These are phyloP conservation scores for Ophiocordyceps camponoti-saundersi DNA, from an alignment of 2,329 filamentous ascomycete genomes.

Conservation along the genomic window DNA sequence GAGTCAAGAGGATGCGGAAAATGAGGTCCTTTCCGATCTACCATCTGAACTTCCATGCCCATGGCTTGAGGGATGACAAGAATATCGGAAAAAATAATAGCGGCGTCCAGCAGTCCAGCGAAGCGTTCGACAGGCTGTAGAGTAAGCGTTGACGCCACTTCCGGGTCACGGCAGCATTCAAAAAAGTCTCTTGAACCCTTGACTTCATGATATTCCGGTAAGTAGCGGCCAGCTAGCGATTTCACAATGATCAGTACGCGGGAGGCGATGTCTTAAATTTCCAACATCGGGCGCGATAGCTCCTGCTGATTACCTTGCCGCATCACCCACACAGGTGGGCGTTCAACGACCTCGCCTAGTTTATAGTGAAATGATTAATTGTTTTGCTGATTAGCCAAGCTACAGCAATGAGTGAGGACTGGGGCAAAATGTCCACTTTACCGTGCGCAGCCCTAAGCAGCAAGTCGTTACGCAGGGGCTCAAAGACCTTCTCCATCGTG, in stretches of 20 bases:
- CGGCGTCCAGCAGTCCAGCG: conserved; percentile 77
- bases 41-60: conserved; percentile 97
- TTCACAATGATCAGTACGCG: background rate
- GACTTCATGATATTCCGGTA: conserved; percentile 92
- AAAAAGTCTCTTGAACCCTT: conserved; percentile 91
- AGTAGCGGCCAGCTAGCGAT: conserved; percentile 69
- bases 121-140: conserved; percentile 90
- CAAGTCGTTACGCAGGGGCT: conserved; percentile 81
- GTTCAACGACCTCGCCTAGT: conserved; percentile 72
- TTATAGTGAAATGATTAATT: background rate
- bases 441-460: conserved; percentile 80
- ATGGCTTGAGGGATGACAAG: conserved; percentile 94
- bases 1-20: conserved; percentile 72
- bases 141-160: conserved; percentile 84
- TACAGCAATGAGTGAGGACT: background rate
- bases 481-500: conserved; percentile 57
- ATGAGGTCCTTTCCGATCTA: conserved; percentile 90
- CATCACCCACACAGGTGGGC: conserved; percentile 98
- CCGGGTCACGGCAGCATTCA: conserved; percentile 85
- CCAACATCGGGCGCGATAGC: background rate
- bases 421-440: conserved; percentile 20
- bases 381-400: background rate
- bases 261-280: too few species aligned
- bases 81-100: conserved; percentile 98
- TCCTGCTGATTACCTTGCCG: conserved; percentile 56